A percentile compares a stretch with the other conserved stretches of the same genome.
Conservation (phyloP, 2,329 filamentous ascomycete species). For the Cyphellophora europaea region DNA sequence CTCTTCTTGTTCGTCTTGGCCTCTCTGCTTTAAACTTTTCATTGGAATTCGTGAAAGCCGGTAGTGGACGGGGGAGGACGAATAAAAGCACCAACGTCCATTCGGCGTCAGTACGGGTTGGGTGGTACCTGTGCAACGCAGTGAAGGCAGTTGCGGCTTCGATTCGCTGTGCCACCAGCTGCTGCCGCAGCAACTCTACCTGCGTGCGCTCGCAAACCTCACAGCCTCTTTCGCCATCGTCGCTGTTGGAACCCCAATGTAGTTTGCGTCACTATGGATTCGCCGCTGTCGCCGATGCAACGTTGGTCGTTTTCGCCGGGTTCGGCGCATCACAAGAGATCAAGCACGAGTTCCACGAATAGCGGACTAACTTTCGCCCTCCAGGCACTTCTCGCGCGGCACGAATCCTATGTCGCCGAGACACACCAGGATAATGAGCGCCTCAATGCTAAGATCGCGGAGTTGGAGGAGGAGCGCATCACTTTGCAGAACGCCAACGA, state of each 20-base stretch:
- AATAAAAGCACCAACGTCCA: not conserved
- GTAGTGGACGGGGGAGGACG: slow-evolving; percentile 1
- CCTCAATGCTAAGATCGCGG: slow-evolving; percentile 61
- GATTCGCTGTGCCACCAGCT: too few relatives aligned
- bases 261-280: too few relatives aligned
- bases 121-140: too few relatives aligned
- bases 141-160: too few relatives aligned
- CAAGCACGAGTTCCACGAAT: slow-evolving; percentile 3
- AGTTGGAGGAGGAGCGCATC: slow-evolving; percentile 63
- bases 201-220: too few relatives aligned
- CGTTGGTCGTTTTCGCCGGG: too few relatives aligned
- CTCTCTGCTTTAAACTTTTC: slow-evolving; percentile 12
- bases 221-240: too few relatives aligned
- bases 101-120: too few relatives aligned
- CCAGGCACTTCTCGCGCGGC: slow-evolving; percentile 81
- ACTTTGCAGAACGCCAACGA: slow-evolving; percentile 69
- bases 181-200: too few relatives aligned
- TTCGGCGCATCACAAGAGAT: not conserved
- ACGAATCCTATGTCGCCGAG: slow-evolving; percentile 90
- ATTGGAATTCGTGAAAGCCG: slow-evolving; percentile 3
- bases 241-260: too few relatives aligned
- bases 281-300: too few relatives aligned
- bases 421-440: slow-evolving; percentile 74
- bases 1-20: slow-evolving; percentile 3
- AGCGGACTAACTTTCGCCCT: slow-evolving; percentile 57